These are phyloP conservation scores for Corchorus olitorius DNA, from an alignment of 345 rosid species.

Conservation along the genomic window DNA sequence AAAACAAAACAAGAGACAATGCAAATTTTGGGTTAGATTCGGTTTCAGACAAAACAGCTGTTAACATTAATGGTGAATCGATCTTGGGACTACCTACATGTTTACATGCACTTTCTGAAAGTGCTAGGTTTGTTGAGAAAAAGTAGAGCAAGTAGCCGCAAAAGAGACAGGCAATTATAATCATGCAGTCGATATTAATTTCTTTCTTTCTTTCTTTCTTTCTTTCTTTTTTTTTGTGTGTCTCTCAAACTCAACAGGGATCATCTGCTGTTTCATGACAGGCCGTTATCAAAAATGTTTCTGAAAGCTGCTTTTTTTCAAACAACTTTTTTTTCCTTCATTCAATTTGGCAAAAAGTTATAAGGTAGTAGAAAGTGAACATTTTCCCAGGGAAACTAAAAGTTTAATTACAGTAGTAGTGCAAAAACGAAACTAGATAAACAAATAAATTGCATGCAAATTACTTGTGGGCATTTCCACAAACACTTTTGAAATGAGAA, in stretches of 20 bases:
- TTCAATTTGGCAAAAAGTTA: constrained; percentile 9
- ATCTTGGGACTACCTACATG: background rate
- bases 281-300: background rate
- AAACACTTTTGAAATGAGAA: background rate
- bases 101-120: constrained; percentile 6
- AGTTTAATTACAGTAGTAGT: constrained; percentile 17
- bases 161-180: constrained; percentile 28
- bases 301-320: constrained; percentile 2
- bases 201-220: background rate
- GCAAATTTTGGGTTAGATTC: too few species aligned
- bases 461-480: too few species aligned
- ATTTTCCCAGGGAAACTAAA: constrained; percentile 15
- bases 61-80: constrained; percentile 4
- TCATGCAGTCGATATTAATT: constrained; percentile 21
- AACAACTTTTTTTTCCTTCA: background rate
- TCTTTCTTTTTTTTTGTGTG: background rate
- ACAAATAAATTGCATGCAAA: constrained; percentile 20
- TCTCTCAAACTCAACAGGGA: background rate
- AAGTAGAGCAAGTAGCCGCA: constrained; percentile 34
- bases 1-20: too few species aligned
- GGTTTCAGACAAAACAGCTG: background rate
- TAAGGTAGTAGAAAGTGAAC: background rate
- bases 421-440: constrained; percentile 7
- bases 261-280: background rate
- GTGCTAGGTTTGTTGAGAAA: constrained; percentile 31